Percentiles rank a stretch among this genome's conserved stretches.
These are phyloP conservation scores for Diutina mesorugosa DNA, from an alignment of 1,139 yeast genomes.

Conservation along the genomic window DNA sequence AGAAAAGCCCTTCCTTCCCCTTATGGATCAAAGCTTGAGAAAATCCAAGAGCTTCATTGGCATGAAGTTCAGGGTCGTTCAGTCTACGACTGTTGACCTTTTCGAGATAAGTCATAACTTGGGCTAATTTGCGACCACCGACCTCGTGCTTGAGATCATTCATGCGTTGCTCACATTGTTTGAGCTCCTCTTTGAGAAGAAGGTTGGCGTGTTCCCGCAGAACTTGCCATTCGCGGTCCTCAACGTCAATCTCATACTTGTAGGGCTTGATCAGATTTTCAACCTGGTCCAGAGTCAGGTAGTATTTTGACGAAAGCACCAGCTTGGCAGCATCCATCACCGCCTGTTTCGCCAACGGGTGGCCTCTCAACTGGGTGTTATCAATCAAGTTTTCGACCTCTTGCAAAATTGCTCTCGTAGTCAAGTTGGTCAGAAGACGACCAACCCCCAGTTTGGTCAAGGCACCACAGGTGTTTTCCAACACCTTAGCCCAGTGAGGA, in stretches of 20 bases:
- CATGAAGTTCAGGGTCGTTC: slow-evolving; percentile 14
- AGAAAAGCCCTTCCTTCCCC: slow-evolving; percentile 79
- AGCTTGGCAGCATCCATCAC: slow-evolving; percentile 77
- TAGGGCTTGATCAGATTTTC: slow-evolving; percentile 97
- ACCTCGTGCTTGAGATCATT: slow-evolving; percentile 52
- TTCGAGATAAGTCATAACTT: slow-evolving; percentile 67
- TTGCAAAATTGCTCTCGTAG: slow-evolving; percentile 65
- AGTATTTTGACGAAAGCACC: slow-evolving; percentile 67
- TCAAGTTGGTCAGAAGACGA: slow-evolving; percentile 68
- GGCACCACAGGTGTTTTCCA: slow-evolving; percentile 73
- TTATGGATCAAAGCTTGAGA: slow-evolving; percentile 55
- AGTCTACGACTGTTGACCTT: slow-evolving; percentile 26
- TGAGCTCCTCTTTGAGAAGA: slow-evolving; percentile 69
- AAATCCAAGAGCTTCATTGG: slow-evolving; percentile 64
- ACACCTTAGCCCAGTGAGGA: slow-evolving; percentile 69
- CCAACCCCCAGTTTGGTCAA: slow-evolving; percentile 92
- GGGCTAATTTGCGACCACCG: slow-evolving; percentile 74
- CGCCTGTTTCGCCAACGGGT: slow-evolving; percentile 71
- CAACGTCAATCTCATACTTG: slow-evolving; percentile 92
- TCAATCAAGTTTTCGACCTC: slow-evolving; percentile 68
- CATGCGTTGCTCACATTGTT: slow-evolving; percentile 65
- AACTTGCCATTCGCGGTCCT: slow-evolving; percentile 83
- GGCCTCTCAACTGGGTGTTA: slow-evolving; percentile 65
- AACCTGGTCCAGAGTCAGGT: slow-evolving; percentile 94
- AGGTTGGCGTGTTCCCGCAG: slow-evolving; percentile 70